Evolutionary conservation across 2,329 filamentous ascomycete genomes (phyloP), one percentile per base, ranked within the genome.

Genomic region (Fusarium ambrosium): DNA sequence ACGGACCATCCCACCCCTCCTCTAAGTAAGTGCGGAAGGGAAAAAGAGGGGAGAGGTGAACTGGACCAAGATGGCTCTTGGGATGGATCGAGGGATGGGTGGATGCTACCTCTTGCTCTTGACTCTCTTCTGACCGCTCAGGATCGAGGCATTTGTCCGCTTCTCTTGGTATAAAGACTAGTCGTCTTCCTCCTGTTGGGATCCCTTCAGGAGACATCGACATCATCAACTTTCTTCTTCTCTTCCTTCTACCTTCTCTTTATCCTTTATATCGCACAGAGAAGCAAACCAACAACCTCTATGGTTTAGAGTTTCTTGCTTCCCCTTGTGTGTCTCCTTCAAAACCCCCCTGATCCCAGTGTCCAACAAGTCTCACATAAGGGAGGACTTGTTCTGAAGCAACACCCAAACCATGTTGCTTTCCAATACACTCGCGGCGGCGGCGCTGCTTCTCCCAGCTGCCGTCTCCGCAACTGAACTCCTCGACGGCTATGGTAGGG

Each of bases 401-500:
- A 72, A 29, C 62, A 64, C 22, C 2, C n/a, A 67, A 67, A 34
- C 10, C 18, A 73, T 76, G 72, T 24, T 61, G 59, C 16, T 60
- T 51, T 53, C 36, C 16, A 59, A 27, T n/a, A 22, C 48, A 1
- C 27, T 66, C 18, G 13, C 45, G 13, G 24, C 48, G 8, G 41
- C 72, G 3, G 66, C 41, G 9, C 8, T 60, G n/a, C 7, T 41
- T 4, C 60, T 60, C 6, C 58, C 59, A 0, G 6, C 37, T 16
- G 37, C 37, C 20, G 39, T 32, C n/a, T 53, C 53, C 11, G 69
- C 66, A 6, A 64, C 45, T 1, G 70, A 72, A 1, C 75, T 67
- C 16, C 67, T 78, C 3, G 37, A 71, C 8, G 77, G 77, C 6
- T 79, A 79, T 56, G 77, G 77, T 0, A 64, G 64, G 4, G 39